Evolutionary conservation across 192 early-diverging fungal genomes (phyloP).

Genomic region (Backusella circina): DNA sequence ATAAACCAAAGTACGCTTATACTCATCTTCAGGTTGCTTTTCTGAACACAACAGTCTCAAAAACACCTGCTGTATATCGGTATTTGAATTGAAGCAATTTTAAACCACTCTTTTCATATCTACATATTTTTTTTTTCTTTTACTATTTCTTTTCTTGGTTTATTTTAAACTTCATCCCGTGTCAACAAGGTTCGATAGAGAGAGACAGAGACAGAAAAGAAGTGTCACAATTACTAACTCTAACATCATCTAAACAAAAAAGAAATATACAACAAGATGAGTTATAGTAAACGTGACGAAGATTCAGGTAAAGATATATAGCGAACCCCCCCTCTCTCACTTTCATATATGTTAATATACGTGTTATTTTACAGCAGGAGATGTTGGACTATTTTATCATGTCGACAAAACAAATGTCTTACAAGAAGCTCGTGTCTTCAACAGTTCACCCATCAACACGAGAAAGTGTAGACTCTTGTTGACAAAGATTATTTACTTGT

Average conservation of each 20-base stretch:
- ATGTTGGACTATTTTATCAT: constrained; percentile 78
- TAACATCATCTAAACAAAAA: not conserved
- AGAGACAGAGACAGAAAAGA: not conserved
- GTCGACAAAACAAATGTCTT: constrained; percentile 91
- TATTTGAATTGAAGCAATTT: not conserved
- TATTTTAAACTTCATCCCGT: not conserved
- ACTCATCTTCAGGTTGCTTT: too few species aligned
- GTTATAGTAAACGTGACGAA: constrained; percentile 64
- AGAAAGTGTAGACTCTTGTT: constrained; percentile 90
- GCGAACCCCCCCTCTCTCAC: not conserved
- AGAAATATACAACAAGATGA: constrained; percentile 35
- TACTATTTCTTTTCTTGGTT: not conserved
- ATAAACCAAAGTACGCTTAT: too few species aligned
- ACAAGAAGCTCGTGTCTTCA: constrained; percentile 96
- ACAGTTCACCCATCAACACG: constrained; percentile 93
- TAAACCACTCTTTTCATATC: not conserved
- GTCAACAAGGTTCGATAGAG: not conserved
- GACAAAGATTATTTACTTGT: constrained; percentile 91
- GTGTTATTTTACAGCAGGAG: constrained; percentile 19
- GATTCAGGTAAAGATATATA: constrained; percentile 57
- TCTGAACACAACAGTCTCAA: too few species aligned
- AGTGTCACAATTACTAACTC: not conserved
- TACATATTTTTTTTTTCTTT: not conserved
- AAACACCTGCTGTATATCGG: not conserved
- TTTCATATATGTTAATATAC: not conserved